Conservation (phyloP, 305 asterid genomes). For the Fraxinus paxiana region DNA sequence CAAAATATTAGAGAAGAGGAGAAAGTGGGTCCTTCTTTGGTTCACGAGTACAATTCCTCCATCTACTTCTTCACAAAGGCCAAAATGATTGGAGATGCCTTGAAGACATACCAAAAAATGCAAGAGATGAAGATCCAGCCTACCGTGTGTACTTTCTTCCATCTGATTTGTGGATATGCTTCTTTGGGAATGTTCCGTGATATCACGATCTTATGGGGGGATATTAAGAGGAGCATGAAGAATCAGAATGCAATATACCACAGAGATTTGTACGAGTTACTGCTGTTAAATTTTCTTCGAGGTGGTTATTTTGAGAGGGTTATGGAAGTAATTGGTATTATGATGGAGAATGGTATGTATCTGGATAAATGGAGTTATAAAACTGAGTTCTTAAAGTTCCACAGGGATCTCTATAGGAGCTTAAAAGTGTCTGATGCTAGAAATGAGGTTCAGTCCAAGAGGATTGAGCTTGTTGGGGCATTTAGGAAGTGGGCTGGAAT, state of each 20-base stretch:
- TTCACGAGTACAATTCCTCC: conserved; percentile 55
- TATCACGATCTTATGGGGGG: conserved; percentile 76
- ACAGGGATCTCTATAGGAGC: conserved; percentile 67
- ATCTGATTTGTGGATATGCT: conserved; percentile 53
- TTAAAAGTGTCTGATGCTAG: conserved; percentile 44
- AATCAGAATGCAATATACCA: conserved; percentile 29
- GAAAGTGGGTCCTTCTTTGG: conserved; percentile 24
- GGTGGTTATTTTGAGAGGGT: conserved; percentile 90
- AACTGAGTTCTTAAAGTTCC: conserved; percentile 60
- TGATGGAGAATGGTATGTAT: conserved; percentile 58
- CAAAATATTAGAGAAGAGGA: conserved; percentile 41
- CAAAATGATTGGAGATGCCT: conserved; percentile 69
- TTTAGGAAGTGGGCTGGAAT: conserved; percentile 65
- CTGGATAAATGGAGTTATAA: conserved; percentile 68
- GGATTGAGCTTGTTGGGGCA: conserved; percentile 67
- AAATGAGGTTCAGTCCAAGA: conserved; percentile 58
- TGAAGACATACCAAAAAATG: conserved; percentile 58
- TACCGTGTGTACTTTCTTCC: conserved; percentile 47
- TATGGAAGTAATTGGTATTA: conserved; percentile 61
- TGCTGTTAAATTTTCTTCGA: conserved; percentile 59
- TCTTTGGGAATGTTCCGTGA: conserved; percentile 72
- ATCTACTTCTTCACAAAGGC: conserved; percentile 74
- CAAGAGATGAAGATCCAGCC: conserved; percentile 62
- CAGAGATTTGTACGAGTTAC: conserved; percentile 61
- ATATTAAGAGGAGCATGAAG: conserved; percentile 58